Percentiles rank a stretch among this genome's conserved stretches.
phyloP scores from a whole-genome alignment of 2,329 filamentous ascomycete species.

The Arthrobotrys pseudoclavata region DNA sequence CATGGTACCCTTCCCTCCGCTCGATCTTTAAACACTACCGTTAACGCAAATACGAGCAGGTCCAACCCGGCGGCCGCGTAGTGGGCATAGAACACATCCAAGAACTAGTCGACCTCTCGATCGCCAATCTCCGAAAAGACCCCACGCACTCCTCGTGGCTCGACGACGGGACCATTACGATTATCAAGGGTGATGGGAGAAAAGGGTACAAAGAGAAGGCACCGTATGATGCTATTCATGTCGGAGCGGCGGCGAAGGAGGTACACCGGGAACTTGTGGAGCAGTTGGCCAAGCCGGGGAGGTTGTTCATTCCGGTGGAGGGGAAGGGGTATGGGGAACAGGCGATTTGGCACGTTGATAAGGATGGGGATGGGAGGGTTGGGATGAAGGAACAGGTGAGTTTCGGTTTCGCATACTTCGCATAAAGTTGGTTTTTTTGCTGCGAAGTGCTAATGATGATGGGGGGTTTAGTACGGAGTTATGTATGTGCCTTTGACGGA shows the following conservation, averaged over 20 bases:
- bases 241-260: slow-evolving; percentile 84
- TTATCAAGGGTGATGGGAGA: slow-evolving; percentile 73
- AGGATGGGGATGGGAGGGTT: slow-evolving; percentile 75
- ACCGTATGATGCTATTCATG: slow-evolving; percentile 93
- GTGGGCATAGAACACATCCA: slow-evolving; percentile 82
- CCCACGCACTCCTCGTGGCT: slow-evolving; percentile 74
- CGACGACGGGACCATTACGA: slow-evolving; percentile 77
- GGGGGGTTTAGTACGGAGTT: slow-evolving; percentile 73
- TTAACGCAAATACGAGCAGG: too few species aligned
- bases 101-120: slow-evolving; percentile 74
- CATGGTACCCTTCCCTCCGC: slow-evolving; percentile 70
- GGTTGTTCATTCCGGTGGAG: slow-evolving; percentile 83
- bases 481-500: slow-evolving; percentile 83
- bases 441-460: slow-evolving; percentile 7
- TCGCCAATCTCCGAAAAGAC: slow-evolving; percentile 76
- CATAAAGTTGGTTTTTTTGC: neutral
- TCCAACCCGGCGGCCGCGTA: slow-evolving; percentile 68
- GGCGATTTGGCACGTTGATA: slow-evolving; percentile 81
- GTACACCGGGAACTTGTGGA: slow-evolving; percentile 80
- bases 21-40: too few species aligned
- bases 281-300: slow-evolving; percentile 83
- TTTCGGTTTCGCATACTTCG: slow-evolving; percentile 6
- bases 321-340: slow-evolving; percentile 72
- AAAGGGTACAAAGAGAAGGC: slow-evolving; percentile 66
- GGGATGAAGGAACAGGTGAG: slow-evolving; percentile 69